Evolutionary conservation across 305 asterid species (phyloP), one percentile per base, ranked within the genome.

Genomic region (Fraxinus greggii): DNA sequence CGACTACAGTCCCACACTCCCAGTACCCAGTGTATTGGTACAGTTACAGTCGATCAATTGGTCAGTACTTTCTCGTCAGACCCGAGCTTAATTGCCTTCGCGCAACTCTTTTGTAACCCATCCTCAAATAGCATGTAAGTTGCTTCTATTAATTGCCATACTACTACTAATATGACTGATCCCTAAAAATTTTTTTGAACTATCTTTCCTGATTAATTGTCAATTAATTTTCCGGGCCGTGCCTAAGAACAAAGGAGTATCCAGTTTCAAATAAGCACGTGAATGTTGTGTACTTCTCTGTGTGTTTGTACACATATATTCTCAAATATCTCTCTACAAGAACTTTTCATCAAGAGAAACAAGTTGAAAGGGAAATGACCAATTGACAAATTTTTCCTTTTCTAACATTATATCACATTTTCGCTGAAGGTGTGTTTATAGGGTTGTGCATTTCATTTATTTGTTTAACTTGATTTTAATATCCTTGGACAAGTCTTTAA

Each of bases 31-130:
- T 78, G 81, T 85, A 82, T 85, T 31, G 93, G 91, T 89, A 89
- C 92, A 69, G 88, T 89, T 85, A 81, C 92, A 74, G 92, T 96
- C 40, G 98, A 96, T 84, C 97, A 94, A 89, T 89, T 96, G 91
- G 94, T 96, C 81, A 92, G 94, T 84, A 93, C 98, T 36, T 96
- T 96, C 88, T 96, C 98, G 31, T 93, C 97, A 36, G 95, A 94
- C 87, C 98, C 98, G 63, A 96, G 99, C 90, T 88, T 96, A 87
- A 92, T 92, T 84, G 97, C 98, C 65, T 96, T 96, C 84, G 98
- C 98, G 38, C 97, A 92, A 85, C 94, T 90, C 78, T 96, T 93
- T 86, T 96, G 97, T 77, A 92, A 88, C 79, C 92, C 95, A 80
- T 87, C 94, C 80, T 87, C 89, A 92, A 89, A 88, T 84, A 89